Evolutionary conservation across 345 rosid species (phyloP), one percentile per base, ranked within the genome.

Genomic region (Nasturtium officinale): DNA sequence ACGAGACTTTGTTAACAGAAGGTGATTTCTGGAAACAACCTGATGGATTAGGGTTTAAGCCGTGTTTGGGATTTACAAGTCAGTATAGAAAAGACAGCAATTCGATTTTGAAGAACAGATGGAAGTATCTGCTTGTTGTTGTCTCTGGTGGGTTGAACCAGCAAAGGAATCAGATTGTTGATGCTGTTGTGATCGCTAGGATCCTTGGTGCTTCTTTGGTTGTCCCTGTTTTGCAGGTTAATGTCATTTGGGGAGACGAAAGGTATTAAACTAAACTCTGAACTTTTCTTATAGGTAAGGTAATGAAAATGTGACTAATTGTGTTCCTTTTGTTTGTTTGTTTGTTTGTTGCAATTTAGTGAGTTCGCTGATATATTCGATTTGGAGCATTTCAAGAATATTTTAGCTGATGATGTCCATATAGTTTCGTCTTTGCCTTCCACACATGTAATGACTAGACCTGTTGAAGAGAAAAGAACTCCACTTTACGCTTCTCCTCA

Each of bases 211-310:
- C 99, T 83, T 86, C 99, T 71, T 80, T 96, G 17, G 98, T 96
- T 65, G 96, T 96, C 76, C 99, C 99, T 60, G 84, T 90, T 68
- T 65, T 96, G 77, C 99, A 96, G 82, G 96, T 96, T 72, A 92
- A 92, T 77, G 96, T 92, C 83, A 90, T 96, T 29, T 96, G 99
- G 99, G 96, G 92, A 18, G 99, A 96, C 73, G 99, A 96, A 82
- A 96, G 99, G 99, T 91, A 77, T 83, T 2, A 54, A 61, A 17
- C 25, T 5, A 9, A 46, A 18, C 69, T 51, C 56, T 0, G 1
- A 10, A 17, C n/a, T 20, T 48, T 35, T 52, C 23, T 25, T 17
- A 65, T 16, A 9, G n/a, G 28, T 9, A 28, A 9, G 15, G 48
- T 6, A 2, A 25, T 18, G 9, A 57, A 16, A 6, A 2, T 25